Evolutionary conservation across 2,329 filamentous ascomycete genomes (phyloP).

Genomic region (Trichoderma koningii): DNA sequence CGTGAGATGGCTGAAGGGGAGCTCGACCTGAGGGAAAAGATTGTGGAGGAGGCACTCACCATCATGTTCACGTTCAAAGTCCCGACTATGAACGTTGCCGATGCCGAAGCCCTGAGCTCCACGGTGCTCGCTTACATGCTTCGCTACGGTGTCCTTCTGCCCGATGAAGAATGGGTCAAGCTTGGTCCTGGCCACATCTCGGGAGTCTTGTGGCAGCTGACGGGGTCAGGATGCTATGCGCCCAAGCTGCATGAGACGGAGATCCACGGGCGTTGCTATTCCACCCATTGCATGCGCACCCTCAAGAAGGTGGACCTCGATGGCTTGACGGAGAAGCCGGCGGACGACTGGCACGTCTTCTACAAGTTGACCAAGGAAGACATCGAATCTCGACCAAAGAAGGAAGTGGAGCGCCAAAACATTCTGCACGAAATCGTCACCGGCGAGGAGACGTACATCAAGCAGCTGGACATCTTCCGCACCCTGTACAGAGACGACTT

Average conservation of each 20-base stretch:
- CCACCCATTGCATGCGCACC: slow-evolving; percentile 89
- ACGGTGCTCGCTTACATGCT: slow-evolving; percentile 81
- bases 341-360: slow-evolving; percentile 84
- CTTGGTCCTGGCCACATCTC: slow-evolving; percentile 79
- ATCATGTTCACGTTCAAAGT: slow-evolving; percentile 92
- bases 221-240: slow-evolving; percentile 87
- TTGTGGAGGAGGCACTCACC: slow-evolving; percentile 83
- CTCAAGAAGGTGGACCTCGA: slow-evolving; percentile 91
- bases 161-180: slow-evolving; percentile 97
- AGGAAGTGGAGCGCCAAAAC: slow-evolving; percentile 91
- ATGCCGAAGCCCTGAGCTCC: slow-evolving; percentile 83
- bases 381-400: slow-evolving; percentile 70
- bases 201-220: slow-evolving; percentile 91
- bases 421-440: slow-evolving; percentile 94
- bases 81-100: slow-evolving; percentile 96
- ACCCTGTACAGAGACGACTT: slow-evolving; percentile 84
- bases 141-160: slow-evolving; percentile 71
- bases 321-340: slow-evolving; percentile 67
- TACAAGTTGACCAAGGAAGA: slow-evolving; percentile 81
- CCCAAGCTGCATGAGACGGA: slow-evolving; percentile 74
- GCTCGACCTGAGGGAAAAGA: slow-evolving; percentile 79
- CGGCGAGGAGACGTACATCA: slow-evolving; percentile 88
- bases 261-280: slow-evolving; percentile 80
- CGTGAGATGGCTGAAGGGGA: slow-evolving; percentile 89
- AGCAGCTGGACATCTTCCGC: slow-evolving; percentile 81